A percentile compares a stretch with the other conserved stretches of the same genome.
Evolutionary conservation across 257 asterid genomes (phyloP).

Genomic region (Coffea canephora): DNA sequence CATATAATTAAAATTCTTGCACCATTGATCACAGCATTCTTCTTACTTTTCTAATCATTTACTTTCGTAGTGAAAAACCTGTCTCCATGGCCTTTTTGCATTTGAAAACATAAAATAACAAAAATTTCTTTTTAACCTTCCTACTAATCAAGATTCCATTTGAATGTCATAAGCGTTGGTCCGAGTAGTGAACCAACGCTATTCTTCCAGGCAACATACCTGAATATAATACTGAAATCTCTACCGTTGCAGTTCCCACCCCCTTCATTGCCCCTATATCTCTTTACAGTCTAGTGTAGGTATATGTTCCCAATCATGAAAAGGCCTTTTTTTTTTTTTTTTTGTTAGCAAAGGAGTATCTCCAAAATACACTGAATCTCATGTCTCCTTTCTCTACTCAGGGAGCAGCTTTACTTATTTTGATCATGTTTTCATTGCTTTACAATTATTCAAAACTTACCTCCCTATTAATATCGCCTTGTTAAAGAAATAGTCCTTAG

Average conservation of each 20-base stretch:
- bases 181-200: not conserved
- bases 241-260: not conserved
- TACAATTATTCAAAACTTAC: not conserved
- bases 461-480: not conserved
- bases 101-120: not conserved
- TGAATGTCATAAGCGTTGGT: no score
- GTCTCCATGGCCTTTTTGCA: not conserved
- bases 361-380: not conserved
- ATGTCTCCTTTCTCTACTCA: not conserved
- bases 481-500: not conserved
- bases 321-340: not conserved
- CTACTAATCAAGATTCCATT: not conserved
- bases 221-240: not conserved
- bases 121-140: not conserved
- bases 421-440: not conserved
- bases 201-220: no score
- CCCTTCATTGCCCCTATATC: not conserved
- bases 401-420: not conserved
- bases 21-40: not conserved
- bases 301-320: not conserved
- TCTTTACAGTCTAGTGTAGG: not conserved
- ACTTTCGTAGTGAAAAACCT: not conserved
- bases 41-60: not conserved
- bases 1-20: not conserved
- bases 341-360: not conserved